A percentile compares a stretch with the other conserved stretches of the same genome.
These are phyloP conservation scores for Penicillium canescens DNA, from an alignment of 495 filamentous ascomycete genomes.

Conservation along the genomic window DNA sequence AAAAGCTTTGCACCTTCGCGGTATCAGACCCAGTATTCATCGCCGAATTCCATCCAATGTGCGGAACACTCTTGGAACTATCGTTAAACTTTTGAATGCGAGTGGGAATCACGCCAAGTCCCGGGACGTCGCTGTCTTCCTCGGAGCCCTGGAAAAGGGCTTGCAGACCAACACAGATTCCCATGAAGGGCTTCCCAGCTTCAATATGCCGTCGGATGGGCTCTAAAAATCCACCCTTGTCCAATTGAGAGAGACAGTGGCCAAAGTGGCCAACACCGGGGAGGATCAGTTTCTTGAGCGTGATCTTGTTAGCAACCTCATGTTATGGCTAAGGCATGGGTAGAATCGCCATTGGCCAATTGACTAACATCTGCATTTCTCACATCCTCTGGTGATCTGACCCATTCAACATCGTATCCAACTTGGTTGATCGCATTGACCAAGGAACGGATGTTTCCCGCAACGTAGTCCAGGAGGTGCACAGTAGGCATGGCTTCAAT, in stretches of 20 bases:
- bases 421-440: slow-evolving; percentile 96
- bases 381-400: slow-evolving; percentile 80
- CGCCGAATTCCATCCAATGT: slow-evolving; percentile 98
- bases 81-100: slow-evolving; percentile 75
- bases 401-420: slow-evolving; percentile 92
- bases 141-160: slow-evolving; percentile 83
- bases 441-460: slow-evolving; percentile 89
- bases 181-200: slow-evolving; percentile 93
- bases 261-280: slow-evolving; percentile 98
- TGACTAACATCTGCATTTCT: slow-evolving; percentile 73
- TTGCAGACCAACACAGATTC: slow-evolving; percentile 93
- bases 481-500: slow-evolving; percentile 74
- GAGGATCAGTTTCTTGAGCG: slow-evolving; percentile 75
- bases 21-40: slow-evolving; percentile 49
- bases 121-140: slow-evolving; percentile 68
- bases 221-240: slow-evolving; percentile 74
- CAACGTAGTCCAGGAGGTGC: slow-evolving; percentile 84
- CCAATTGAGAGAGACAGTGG: slow-evolving; percentile 84
- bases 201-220: slow-evolving; percentile 79
- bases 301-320: slow-evolving; percentile 18
- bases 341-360: not conserved
- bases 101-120: slow-evolving; percentile 73
- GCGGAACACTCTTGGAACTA: slow-evolving; percentile 81
- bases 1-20: slow-evolving; percentile 57
- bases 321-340: not conserved